Percentiles rank a stretch among this genome's conserved stretches.
Evolutionary conservation across 768 basidiomycete genomes (phyloP).

Genomic region (Lentinula lateritia): DNA sequence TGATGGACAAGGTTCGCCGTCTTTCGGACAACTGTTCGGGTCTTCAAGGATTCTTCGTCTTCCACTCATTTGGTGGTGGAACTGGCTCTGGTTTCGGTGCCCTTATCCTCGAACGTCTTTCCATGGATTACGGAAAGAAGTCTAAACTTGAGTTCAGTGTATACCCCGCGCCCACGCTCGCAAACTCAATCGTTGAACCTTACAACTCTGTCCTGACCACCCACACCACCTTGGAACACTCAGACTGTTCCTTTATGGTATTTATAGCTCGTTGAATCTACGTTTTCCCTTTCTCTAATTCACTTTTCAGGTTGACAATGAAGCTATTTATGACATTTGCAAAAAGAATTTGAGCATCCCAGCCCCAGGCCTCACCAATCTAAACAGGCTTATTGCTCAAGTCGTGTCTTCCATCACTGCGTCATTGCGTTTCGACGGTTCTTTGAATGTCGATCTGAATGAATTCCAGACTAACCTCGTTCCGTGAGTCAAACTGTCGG

Average conservation of each 20-base stretch:
- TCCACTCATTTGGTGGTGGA: slow-evolving; percentile 99
- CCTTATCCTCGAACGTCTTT: slow-evolving; percentile 92
- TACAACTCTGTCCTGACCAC: slow-evolving; percentile 98
- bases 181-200: slow-evolving; percentile 96
- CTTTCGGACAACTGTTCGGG: slow-evolving; percentile 97
- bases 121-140: slow-evolving; percentile 99
- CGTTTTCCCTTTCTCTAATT: background rate
- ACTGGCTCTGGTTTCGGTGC: slow-evolving; percentile 99
- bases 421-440: slow-evolving; percentile 95
- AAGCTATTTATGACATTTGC: slow-evolving; percentile 99
- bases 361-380: slow-evolving; percentile 86
- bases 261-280: slow-evolving; percentile 9
- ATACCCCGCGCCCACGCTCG: slow-evolving; percentile 91
- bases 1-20: slow-evolving; percentile 95
- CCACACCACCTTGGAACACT: slow-evolving; percentile 98
- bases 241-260: slow-evolving; percentile 99
- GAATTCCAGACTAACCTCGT: slow-evolving; percentile 99
- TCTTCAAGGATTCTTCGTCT: slow-evolving; percentile 99
- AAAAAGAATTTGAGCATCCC: slow-evolving; percentile 86
- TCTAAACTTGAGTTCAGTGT: slow-evolving; percentile 98
- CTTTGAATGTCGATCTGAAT: slow-evolving; percentile 93
- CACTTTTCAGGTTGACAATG: slow-evolving; percentile 79
- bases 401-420: slow-evolving; percentile 98
- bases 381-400: slow-evolving; percentile 97
- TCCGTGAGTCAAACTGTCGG: slow-evolving; percentile 54